Base-by-base conservation (phyloP, 768 basidiomycete species). In the Porphyrellus cyaneotinctus region DNA sequence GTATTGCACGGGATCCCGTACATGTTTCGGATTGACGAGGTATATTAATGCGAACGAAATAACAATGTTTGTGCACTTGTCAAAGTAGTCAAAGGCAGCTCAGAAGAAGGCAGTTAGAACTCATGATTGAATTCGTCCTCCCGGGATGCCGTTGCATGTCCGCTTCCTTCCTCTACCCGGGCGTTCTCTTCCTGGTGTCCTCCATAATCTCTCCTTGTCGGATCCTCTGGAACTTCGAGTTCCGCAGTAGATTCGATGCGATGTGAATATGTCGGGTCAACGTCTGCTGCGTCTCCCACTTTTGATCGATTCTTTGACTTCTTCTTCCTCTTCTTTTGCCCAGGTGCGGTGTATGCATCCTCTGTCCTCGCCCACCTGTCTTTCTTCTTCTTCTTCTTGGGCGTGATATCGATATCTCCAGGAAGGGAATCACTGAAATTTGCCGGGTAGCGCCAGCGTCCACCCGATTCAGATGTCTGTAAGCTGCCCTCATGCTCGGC, bases 291-390 rank as follows among this genome's bases (percentile, higher is more conserved):
- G 39, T 72, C 78, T 32, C 67, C 74, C 7, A 68, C 54, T 3
- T 77, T 73, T 18, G 78, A 73, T 54, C 73, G 75, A 58, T 73
- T 74, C 59, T 71, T 71, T 65, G 79, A 80, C 72, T 80, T 84
- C 74, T 83, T 87, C 76, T 80, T 87, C 56, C 74, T 79, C 74
- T 80, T 88, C 54, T 65, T 80, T 62, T 80, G 71, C 44, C 74
- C 74, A 1, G 62, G 47, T 20, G 66, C 58, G 2, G 73, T 75
- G 61, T 91, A 87, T 31, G 90, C 91, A 66, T 93, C 91, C 69
- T 91, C 88, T 30, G 90, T 91, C 69, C 87, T 77, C 53, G 85
- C 89, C 86, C 87, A 92, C 52, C 91, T 75, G 61, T 93, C 91
- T 69, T 92, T 91, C 54, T 91, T 92, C 47, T 81, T 80, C 47